Percentiles rank a stretch among this genome's conserved stretches.
phyloP scores from a whole-genome alignment of 331 rosid species.

The Acacia pycnantha region DNA sequence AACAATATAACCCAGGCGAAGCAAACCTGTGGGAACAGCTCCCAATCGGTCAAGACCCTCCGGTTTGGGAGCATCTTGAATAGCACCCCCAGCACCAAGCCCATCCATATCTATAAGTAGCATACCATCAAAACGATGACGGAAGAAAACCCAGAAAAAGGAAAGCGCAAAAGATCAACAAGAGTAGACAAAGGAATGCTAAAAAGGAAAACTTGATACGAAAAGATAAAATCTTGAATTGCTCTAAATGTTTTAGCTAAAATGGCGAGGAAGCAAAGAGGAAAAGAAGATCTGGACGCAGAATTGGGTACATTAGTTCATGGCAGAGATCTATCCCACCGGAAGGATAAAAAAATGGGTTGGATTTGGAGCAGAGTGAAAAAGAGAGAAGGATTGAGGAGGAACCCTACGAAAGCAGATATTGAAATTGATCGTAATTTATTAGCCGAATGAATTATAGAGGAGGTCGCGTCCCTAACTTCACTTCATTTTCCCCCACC shows the following conservation, averaged over 20 bases:
- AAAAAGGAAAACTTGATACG: constrained; percentile 25
- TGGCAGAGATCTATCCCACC: constrained; percentile 9
- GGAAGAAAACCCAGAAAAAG: constrained; percentile 35
- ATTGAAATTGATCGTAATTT: constrained; percentile 51
- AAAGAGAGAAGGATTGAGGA: constrained; percentile 7
- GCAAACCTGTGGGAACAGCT: constrained; percentile 65
- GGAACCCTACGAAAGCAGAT: constrained; percentile 65
- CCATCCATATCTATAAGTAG: constrained; percentile 71
- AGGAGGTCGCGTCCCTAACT: constrained; percentile 9
- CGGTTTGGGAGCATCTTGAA: constrained; percentile 56
- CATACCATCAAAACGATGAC: constrained; percentile 22
- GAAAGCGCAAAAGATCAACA: constrained; percentile 36
- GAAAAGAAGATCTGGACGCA: constrained; percentile 42
- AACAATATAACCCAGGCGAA: constrained; percentile 16
- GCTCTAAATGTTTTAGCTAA: constrained; percentile 35
- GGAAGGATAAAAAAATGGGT: constrained; percentile 20
- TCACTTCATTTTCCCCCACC: background rate
- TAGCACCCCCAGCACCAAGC: constrained; percentile 61
- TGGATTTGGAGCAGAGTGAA: constrained; percentile 34
- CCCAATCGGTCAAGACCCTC: constrained; percentile 61
- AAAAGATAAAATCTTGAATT: background rate
- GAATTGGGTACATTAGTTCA: constrained; percentile 34
- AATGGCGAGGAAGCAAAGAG: constrained; percentile 17
- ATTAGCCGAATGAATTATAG: constrained; percentile 10
- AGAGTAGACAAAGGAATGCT: constrained; percentile 27